Base-by-base conservation (phyloP, 2,329 filamentous ascomycete species). In the Raffaelea ambrosiae region DNA sequence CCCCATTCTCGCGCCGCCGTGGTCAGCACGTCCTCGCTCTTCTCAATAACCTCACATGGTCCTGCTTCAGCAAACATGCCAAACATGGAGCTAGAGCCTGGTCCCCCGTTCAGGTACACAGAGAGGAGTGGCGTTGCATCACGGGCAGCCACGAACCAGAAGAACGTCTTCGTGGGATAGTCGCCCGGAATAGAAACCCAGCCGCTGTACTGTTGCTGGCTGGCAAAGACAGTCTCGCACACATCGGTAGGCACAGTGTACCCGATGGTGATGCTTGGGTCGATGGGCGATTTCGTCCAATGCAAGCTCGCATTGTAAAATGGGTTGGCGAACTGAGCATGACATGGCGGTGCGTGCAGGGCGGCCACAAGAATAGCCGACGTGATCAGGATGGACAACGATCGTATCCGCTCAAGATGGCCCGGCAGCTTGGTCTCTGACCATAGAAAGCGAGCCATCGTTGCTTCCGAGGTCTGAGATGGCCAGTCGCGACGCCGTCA, bases 171-270 rank as follows among this genome's bases (percentile, higher is more conserved):
- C 40, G 73, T 73, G 18, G 71, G 63, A 54, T 71, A 77, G 23
- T 67, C 63, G 40, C 71, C 80, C 5, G 80, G 78, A 5, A 86
- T 63, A 46, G 66, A 73, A 48, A 87, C 77, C 74, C 84, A 86
- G 57, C 84, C 84, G 4, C 81, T 78, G 58, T 82, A 85, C 61
- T 87, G 84, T 61, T 81, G 74, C 62, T 88, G 84, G 1, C 68
- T 70, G 40, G 70, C 59, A 57, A 84, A 85, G 8, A 76, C 77
- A 2, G 84, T 86, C 42, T 69, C 74, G 62, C 84, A 88, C 13
- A 75, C 81, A 41, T 76, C 79, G 8, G 68, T 61, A 4, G 76
- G 72, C 33, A 72, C 66, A 58, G 83, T 86, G 70, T 84, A 88
- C 48, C 77, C 76, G 59, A 88, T 77, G 50, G 76, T 81, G 58